Evolutionary conservation across 768 basidiomycete species (phyloP), one percentile per base, ranked within the genome.

Genomic region (Trametes cingulata): DNA sequence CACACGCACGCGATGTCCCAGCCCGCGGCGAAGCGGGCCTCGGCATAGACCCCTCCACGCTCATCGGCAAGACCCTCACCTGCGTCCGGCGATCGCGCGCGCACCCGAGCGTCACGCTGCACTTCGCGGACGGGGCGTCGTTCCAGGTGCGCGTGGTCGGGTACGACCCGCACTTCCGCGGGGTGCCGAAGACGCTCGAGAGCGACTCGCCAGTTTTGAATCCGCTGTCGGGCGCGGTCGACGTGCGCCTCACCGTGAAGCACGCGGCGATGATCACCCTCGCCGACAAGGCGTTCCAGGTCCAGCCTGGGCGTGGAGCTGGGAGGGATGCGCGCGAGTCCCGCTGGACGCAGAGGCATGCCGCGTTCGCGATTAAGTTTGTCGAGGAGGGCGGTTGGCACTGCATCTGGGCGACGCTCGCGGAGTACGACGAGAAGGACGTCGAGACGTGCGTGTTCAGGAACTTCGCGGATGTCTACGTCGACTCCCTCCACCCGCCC

Each of bases 401-500:
- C 58, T 86, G 84, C 70, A 78, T 87, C 36, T 87, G 83, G 84
- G 85, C 84, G n/a, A 78, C 77, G 25, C 76, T 85, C 60, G 74
- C 78, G 22, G 85, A 86, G 61, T 75, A 79, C 59, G 79, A 84
- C 66, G 68, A 73, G 29, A 50, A 63, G 14, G 68, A 65, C 6
- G 77, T 77, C 33, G 64, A 58, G 63, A 63, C 20, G 55, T 73
- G 65, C 66, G 68, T 66, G 59, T 86, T 85, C 67, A 77, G 82
- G 62, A 85, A 78, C 67, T 87, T 82, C 69, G 78, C 81, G 59
- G 85, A 86, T 63, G 82, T 85, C 20, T 85, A 85, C 66, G 71
- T 86, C 43, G 77, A 82, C 52, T 71, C 69, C 52, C 70, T 82
- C 42, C 76, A 77, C 36, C 76, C 75, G 33, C 47, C 51, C 42